Evolutionary conservation across 1,284 basidiomycete species (phyloP), one percentile per base, ranked within the genome.

Genomic region (Ceratobasidium sp.): DNA sequence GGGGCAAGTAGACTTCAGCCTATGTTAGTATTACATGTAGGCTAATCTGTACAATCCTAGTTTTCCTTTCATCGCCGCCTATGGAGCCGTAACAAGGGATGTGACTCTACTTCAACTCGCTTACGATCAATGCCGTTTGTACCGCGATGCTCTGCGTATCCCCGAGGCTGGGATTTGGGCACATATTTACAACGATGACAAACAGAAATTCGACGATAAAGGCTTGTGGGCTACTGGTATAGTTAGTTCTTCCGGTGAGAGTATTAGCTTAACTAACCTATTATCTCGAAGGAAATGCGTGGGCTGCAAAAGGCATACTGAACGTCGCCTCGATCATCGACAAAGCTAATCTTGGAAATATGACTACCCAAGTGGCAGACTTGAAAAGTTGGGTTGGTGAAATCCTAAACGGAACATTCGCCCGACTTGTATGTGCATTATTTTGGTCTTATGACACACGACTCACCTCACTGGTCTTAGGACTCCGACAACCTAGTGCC

Each of bases 261-360:
- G 20, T 35, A 6, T n/a, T 54, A 39, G 28, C 28, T 2, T 3
- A 10, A 3, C 47, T 68, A 39, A 39, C 5, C 6, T 2, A 35
- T 3, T 53, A 33, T 33, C n/a, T 20, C 39, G 10, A 20, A 68
- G 66, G 66, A 23, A 69, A 69, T 23, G 67, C 53, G 11, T 69
- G 67, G 67, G 53, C 67, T 10, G 67, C 67, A 28, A 69, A 58
- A 37, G 67, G 67, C 17, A 69, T 69, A n/a, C 51, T 69, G 7
- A 56, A 58, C 39, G 67, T 69, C 11, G 67, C 67, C 20, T 13
- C 35, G 17, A 71, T 61, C 26, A 71, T 49, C 39, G 26, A 60
- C 6, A 47, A 45, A 26, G 35, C 68, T 26, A 10, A 45, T 1
- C 11, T 33, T 6, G 61, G 42, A 13, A 49, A 45, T 33, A 61